Conservation (phyloP, 1,284 basidiomycete genomes). For the Tranzscheliella williamsii region DNA sequence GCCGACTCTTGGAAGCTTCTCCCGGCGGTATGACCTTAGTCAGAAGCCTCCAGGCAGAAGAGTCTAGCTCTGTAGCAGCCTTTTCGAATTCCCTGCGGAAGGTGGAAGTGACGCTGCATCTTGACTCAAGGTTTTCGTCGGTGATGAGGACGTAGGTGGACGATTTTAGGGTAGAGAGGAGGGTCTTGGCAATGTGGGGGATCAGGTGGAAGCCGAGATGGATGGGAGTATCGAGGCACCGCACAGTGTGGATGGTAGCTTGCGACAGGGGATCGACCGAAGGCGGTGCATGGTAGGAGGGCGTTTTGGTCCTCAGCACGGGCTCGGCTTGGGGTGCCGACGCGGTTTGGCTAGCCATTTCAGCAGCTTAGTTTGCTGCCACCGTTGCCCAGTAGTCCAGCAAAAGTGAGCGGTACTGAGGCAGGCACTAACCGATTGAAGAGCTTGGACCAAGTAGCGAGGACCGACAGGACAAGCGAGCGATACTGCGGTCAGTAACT, state of each 20-base stretch:
- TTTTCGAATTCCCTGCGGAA: slow-evolving; percentile 38
- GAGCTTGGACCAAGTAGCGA: too few relatives aligned
- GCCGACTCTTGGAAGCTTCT: slow-evolving; percentile 86
- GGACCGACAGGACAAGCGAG: too few relatives aligned
- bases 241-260: slow-evolving; percentile 51
- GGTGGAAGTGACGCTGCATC: slow-evolving; percentile 61
- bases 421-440: too few relatives aligned
- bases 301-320: slow-evolving; percentile 49
- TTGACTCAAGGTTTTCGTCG: slow-evolving; percentile 76
- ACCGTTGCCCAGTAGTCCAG: background rate
- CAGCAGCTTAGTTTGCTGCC: background rate
- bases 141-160: slow-evolving; percentile 92
- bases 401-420: too few relatives aligned
- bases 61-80: slow-evolving; percentile 52
- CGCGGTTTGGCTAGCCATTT: too few relatives aligned
- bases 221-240: slow-evolving; percentile 53
- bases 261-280: slow-evolving; percentile 42
- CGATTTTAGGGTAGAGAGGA: slow-evolving; percentile 72
- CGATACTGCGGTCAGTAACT: too few relatives aligned
- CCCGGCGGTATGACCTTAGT: slow-evolving; percentile 82
- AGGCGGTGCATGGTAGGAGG: slow-evolving; percentile 58
- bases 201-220: slow-evolving; percentile 59
- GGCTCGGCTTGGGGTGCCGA: slow-evolving; percentile 12
- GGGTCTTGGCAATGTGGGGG: slow-evolving; percentile 68
- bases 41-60: slow-evolving; percentile 70